These are phyloP conservation scores for Apophysomyces ossiformis DNA, from an alignment of 371 early-diverging fungal species.

Conservation along the genomic window DNA sequence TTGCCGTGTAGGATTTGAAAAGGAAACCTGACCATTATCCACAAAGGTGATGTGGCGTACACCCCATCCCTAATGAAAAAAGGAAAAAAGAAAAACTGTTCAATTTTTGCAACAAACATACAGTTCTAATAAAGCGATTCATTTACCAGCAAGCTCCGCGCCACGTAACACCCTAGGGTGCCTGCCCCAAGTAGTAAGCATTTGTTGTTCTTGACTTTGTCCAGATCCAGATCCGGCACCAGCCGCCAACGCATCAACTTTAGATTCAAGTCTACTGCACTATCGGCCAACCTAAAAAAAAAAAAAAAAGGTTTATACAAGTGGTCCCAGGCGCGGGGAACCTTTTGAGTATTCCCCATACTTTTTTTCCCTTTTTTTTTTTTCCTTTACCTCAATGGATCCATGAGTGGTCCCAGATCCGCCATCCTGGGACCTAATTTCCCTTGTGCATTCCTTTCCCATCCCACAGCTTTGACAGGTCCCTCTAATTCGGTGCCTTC, in stretches of 20 bases:
- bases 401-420: conserved; percentile 86
- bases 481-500: conserved; percentile 24
- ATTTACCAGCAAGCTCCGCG: conserved; percentile 72
- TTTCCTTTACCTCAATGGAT: conserved; percentile 61
- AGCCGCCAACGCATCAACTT: conserved; percentile 97
- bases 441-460: conserved; percentile 87
- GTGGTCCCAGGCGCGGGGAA: no score
- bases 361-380: background rate
- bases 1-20: conserved; percentile 95
- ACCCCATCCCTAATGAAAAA: conserved; percentile 83
- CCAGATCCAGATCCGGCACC: conserved; percentile 84
- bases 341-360: no score
- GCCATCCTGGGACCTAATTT: conserved; percentile 84
- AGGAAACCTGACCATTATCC: conserved; percentile 90
- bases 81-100: background rate
- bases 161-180: conserved; percentile 95
- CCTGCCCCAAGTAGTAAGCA: conserved; percentile 93
- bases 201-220: conserved; percentile 72
- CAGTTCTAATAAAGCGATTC: no score
- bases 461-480: conserved; percentile 76
- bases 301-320: conserved; percentile 1
- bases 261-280: conserved; percentile 91
- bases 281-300: conserved; percentile 70
- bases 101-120: conserved; percentile 1
- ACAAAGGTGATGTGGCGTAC: conserved; percentile 92